Conservation (phyloP, 192 early-diverging fungal genomes). For the Backusella circina region DNA sequence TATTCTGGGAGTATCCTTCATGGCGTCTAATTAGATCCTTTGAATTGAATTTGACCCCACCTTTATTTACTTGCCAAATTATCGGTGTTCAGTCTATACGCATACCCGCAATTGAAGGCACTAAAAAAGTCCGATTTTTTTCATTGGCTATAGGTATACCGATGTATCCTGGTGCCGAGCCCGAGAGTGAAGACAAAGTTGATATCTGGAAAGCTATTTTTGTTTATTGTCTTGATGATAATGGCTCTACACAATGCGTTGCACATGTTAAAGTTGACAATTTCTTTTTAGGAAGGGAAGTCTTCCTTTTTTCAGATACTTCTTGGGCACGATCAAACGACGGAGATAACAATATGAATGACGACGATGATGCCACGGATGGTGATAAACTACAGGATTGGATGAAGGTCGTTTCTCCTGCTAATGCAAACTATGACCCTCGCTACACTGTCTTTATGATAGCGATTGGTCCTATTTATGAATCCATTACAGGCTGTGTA, state of each 20-base stretch:
- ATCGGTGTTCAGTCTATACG: conserved; percentile 26
- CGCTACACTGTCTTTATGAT: conserved; percentile 23
- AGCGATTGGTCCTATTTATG: conserved; percentile 12
- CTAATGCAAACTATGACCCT: background rate
- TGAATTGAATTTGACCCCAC: conserved; percentile 22
- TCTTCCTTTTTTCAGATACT: conserved; percentile 25
- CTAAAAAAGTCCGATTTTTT: conserved; percentile 24
- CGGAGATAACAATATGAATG: background rate
- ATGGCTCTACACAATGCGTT: conserved; percentile 24
- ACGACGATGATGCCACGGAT: background rate
- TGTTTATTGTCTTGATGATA: conserved; percentile 27
- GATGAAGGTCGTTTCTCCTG: conserved; percentile 16
- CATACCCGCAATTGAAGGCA: background rate
- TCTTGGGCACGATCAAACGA: background rate
- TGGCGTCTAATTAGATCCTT: conserved; percentile 26
- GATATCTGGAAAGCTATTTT: conserved; percentile 27
- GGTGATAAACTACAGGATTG: conserved; percentile 5
- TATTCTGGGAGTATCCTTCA: conserved; percentile 36
- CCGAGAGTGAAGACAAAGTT: background rate
- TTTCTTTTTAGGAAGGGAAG: conserved; percentile 23
- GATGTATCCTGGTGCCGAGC: conserved; percentile 7
- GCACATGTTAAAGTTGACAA: conserved; percentile 13
- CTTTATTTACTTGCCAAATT: conserved; percentile 26
- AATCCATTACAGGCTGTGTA: conserved; percentile 1
- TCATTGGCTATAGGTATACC: conserved; percentile 27